Base-by-base conservation (phyloP, 2,329 filamentous ascomycete species). In the Paracoccidioides brasiliensis region DNA sequence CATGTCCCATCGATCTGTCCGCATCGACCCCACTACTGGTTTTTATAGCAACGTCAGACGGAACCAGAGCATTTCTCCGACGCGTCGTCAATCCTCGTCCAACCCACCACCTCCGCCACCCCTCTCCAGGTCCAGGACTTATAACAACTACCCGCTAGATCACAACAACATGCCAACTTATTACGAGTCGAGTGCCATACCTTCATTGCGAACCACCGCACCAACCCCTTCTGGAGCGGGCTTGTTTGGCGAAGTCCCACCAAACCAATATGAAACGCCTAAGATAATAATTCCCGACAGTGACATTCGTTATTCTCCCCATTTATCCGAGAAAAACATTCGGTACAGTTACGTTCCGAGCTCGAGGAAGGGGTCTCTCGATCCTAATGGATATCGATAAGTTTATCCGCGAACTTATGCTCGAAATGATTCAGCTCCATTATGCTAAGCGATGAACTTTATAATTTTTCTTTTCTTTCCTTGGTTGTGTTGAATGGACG, bases 81-180 rank as follows among this genome's bases (percentile, higher is more conserved):
- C 67, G 9, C 64, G 62, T 14, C 63, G 63, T 32, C 41, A 57
- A 53, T 35, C 45, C 32, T 9, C 14, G 12, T 9, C 45, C 9
- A n/a, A 15, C 30, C 62, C 14, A 40, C 55, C 41, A 44, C 61
- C 15, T 46, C 57, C 10, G 28, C 62, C 14, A 40, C 55, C 41
- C 42, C 61, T n/a, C 44, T 57, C 10, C 64, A 63, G 68, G 30
- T 67, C 67, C 45, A 65, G 55, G 33, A 70, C 64, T 2, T 64
- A 69, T 22, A 22, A 22, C 35, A 45, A 59, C 30, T 67, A 68
- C 51, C 50, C 59, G 2, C 5, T 61, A 3, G 66, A 67, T 33
- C 49, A 60, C 1, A 3, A 8, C 5, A 58, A 62, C 28, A 33
- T 42, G 33, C 42, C 52, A 22, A 9, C 44, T 10, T 49, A 52